Evolutionary conservation across 2,329 filamentous ascomycete genomes (phyloP).

Genomic region (Dothideomycetes sp.): DNA sequence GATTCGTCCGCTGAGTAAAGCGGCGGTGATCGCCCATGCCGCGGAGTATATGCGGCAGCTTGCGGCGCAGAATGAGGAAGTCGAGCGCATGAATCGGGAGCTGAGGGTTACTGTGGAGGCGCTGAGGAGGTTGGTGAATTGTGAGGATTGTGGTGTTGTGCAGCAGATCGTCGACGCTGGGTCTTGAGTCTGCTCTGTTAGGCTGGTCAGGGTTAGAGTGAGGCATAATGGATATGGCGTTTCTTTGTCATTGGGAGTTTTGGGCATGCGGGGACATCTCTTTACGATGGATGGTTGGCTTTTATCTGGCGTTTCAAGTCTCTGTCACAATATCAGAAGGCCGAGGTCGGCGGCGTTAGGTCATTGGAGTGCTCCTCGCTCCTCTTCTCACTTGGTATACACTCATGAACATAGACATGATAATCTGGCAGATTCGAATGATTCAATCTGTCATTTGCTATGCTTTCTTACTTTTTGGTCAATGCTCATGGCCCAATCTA

Average conservation of each 20-base stretch:
- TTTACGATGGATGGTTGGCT: too few species aligned
- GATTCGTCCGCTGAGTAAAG: conserved; percentile 31
- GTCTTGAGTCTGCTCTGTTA: background rate
- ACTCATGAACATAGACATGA: too few species aligned
- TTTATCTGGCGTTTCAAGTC: too few species aligned
- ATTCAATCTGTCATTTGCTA: background rate
- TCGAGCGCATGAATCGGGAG: conserved; percentile 27
- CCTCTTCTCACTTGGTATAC: too few species aligned
- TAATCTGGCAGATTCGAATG: too few species aligned
- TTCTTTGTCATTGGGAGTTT: too few species aligned
- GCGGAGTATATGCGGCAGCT: conserved; percentile 36
- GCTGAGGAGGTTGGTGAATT: conserved; percentile 33
- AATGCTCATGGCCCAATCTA: too few species aligned
- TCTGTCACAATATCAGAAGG: too few species aligned
- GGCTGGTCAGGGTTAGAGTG: background rate
- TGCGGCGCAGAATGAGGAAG: conserved; percentile 29
- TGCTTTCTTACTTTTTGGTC: background rate
- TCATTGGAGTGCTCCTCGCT: too few species aligned
- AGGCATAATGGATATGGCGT: background rate
- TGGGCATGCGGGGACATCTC: too few species aligned
- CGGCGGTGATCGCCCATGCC: conserved; percentile 33
- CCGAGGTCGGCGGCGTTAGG: too few species aligned
- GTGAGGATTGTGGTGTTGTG: conserved; percentile 34
- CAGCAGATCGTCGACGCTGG: conserved; percentile 27
- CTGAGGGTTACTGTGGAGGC: conserved; percentile 29